These are phyloP conservation scores for Cephaloascus fragrans DNA, from an alignment of 805 yeast species.

Conservation along the genomic window DNA sequence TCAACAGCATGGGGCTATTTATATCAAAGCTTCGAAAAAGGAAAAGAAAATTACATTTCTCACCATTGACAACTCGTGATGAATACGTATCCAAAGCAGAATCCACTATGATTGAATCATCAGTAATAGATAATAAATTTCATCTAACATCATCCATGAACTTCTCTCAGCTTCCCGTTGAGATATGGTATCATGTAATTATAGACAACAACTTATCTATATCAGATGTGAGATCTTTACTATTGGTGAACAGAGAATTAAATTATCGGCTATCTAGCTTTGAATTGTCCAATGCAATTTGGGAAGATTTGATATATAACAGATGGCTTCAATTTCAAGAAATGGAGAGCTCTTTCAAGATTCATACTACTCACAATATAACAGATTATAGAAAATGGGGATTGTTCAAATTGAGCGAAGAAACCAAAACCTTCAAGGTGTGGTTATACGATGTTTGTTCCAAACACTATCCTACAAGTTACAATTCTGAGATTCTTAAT, in stretches of 20 bases:
- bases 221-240: neutral
- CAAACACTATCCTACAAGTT: neutral
- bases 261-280: neutral
- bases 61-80: no score
- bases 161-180: neutral
- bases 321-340: neutral
- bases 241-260: neutral
- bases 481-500: neutral
- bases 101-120: neutral
- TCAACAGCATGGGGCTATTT: neutral
- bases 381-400: neutral
- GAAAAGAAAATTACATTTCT: neutral
- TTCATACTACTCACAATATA: neutral
- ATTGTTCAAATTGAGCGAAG: neutral
- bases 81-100: neutral
- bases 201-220: neutral
- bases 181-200: neutral
- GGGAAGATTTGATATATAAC: neutral
- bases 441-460: no score
- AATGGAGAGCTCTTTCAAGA: neutral
- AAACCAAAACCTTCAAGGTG: no score
- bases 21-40: neutral
- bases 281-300: neutral
- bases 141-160: neutral
- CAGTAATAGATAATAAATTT: neutral